phyloP scores from a whole-genome alignment of 75 land plant species.

The Picea sitchensis region DNA sequence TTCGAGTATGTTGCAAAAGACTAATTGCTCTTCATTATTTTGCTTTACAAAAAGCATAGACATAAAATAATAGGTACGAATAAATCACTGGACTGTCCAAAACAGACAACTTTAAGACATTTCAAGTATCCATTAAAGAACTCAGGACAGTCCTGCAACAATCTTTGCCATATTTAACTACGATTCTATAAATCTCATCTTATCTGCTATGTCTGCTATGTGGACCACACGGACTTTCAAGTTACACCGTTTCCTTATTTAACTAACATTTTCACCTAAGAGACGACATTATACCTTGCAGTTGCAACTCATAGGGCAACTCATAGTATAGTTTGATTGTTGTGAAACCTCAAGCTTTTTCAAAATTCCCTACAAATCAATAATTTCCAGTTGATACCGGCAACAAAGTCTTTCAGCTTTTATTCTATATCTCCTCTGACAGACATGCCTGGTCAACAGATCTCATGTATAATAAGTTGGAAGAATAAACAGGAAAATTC shows the following conservation, averaged over 20 bases:
- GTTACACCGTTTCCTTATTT: background rate
- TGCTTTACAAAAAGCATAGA: no score
- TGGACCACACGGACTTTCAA: background rate
- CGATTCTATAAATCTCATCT: background rate
- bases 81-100: no score
- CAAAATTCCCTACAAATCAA: background rate
- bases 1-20: no score
- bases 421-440: background rate
- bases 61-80: no score
- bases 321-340: background rate
- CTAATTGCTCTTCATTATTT: no score
- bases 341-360: background rate
- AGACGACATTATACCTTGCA: background rate
- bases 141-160: slow-evolving; percentile 3
- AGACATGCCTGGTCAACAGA: background rate
- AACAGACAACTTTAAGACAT: no score
- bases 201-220: background rate
- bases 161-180: background rate
- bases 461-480: background rate
- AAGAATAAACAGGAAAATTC: background rate
- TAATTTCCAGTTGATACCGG: background rate
- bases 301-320: background rate
- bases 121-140: no score
- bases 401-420: background rate
- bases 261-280: background rate